Base-by-base conservation (phyloP, 139 green algal species). In the Chlamydomonas sp. region DNA sequence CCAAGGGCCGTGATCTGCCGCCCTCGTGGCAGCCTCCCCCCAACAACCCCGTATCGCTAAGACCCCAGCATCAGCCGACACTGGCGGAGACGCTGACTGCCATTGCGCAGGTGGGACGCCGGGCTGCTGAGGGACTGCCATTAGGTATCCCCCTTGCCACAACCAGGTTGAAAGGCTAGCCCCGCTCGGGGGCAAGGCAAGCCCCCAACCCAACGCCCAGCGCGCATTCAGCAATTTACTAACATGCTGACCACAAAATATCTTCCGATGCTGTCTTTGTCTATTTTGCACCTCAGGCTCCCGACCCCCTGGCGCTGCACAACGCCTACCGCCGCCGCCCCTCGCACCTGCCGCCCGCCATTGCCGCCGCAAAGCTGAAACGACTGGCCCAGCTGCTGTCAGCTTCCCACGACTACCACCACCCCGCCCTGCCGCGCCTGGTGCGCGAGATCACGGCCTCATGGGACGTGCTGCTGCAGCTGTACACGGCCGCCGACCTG, bases 381-480 rank as follows among this genome's bases (percentile, higher is more conserved):
- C 81, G 81, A 18, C 17, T 86, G 10, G 69, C 69, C 60, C 5
- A 86, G 69, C 81, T 86, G 7, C 80, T 85, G 8, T 31, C 7
- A n/a, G 73, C 63, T n/a, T 17, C 75, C 10, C 31, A 80, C 5
- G 4, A 80, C n/a, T 14, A 64, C 14, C 75, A 62, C 5, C 5
- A 31, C 69, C 17, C 69, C 69, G 17, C 69, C 76, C 5, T 69
- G 2, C 3, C 57, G 16, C 17, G 16, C 3, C 58, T 78, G 67
- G 4, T 68, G 4, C 8, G 6, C 2, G 59, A 79, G 60, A 61
- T 86, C 71, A 1, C 69, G 8, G 7, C 2, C 18, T 20, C 4
- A 18, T 86, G 81, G 81, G 16, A 86, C 69, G 60, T 15, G 20
- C 31, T 72, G 18, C 81, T 86, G 9, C 81, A 86, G 20, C 81